Conservation (phyloP, 129 eudicot species). For the Saussurea involucrata region DNA sequence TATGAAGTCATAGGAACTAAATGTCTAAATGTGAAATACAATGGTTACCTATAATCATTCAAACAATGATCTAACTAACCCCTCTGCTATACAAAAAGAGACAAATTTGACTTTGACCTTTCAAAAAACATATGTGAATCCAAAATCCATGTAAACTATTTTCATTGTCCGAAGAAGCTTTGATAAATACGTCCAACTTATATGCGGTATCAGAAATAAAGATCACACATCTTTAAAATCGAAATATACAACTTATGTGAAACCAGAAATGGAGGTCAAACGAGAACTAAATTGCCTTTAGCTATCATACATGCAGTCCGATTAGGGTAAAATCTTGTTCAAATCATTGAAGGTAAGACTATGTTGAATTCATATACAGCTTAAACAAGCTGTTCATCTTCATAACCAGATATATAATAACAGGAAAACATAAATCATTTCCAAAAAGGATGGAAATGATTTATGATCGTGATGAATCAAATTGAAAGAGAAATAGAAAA, state of each 20-base stretch:
- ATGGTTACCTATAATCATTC: not conserved
- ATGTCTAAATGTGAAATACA: not conserved
- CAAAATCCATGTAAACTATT: not conserved
- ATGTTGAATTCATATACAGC: not conserved
- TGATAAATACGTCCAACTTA: not conserved
- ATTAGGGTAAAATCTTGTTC: conserved; percentile 17
- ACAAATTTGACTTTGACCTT: not conserved
- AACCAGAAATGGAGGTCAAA: conserved; percentile 8
- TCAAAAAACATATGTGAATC: not conserved
- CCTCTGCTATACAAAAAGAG: not conserved
- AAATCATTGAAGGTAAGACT: conserved; percentile 6
- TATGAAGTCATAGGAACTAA: not conserved
- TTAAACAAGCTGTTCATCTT: not conserved
- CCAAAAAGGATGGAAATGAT: not conserved
- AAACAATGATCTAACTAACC: not conserved
- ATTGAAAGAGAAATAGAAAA: not conserved
- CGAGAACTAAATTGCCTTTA: not conserved
- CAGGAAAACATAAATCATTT: conserved; percentile 4
- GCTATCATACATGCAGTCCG: not conserved
- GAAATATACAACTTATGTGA: no score
- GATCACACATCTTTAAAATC: no score
- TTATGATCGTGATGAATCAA: not conserved
- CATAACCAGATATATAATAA: not conserved
- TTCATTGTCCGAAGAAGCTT: not conserved
- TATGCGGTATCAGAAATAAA: not conserved